phyloP scores from a whole-genome alignment of 345 rosid species.

The Theobroma cacao region DNA sequence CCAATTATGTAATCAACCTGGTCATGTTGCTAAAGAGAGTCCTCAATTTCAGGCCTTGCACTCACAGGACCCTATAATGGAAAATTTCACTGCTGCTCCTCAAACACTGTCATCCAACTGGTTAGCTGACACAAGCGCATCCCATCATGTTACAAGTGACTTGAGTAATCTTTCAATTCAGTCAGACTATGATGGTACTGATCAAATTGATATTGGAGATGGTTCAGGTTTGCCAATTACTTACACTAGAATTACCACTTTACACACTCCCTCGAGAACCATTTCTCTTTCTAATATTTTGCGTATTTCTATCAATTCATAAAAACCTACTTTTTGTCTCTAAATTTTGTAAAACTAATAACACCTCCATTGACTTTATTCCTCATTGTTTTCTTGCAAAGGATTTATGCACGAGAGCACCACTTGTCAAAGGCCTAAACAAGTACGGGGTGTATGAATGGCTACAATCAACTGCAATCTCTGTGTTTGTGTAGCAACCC shows the following conservation, averaged over 20 bases:
- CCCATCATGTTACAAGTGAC: not conserved
- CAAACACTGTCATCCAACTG: not conserved
- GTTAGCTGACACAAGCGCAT: not conserved
- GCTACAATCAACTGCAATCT: too few relatives aligned
- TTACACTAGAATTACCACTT: not conserved
- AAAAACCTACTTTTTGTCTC: not conserved
- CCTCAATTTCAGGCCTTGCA: too few relatives aligned
- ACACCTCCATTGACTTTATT: too few relatives aligned
- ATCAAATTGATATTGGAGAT: not conserved
- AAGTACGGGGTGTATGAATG: too few relatives aligned
- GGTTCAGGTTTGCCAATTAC: not conserved
- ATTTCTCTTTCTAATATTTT: not conserved
- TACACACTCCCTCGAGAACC: not conserved
- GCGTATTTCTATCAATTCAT: not conserved
- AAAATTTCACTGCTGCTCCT: not conserved
- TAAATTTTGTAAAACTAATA: not conserved
- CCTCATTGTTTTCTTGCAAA: too few relatives aligned
- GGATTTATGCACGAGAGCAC: too few relatives aligned
- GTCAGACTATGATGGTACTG: not conserved
- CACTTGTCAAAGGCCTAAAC: too few relatives aligned
- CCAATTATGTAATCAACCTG: not conserved
- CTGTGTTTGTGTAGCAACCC: too few relatives aligned
- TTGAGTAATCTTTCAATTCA: not conserved
- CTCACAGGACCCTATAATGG: not conserved
- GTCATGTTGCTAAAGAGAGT: not conserved